Percentiles rank a stretch among this genome's conserved stretches.
Evolutionary conservation across 225 moss, liverwort and hornwort species (phyloP).

Genomic region (Neckera pumila): DNA sequence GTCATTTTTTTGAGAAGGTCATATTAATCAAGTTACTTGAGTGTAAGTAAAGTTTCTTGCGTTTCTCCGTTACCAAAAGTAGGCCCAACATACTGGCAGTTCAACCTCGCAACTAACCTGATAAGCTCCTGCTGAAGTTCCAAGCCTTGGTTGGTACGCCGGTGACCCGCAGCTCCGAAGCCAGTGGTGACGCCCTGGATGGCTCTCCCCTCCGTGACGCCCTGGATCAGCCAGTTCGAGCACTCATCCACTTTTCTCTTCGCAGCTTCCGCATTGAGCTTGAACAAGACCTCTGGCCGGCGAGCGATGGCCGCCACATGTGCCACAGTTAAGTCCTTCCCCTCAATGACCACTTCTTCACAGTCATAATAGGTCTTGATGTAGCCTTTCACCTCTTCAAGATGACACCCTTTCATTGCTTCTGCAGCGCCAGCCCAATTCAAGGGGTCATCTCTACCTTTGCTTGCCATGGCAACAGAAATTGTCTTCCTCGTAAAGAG

Average conservation of each 20-base stretch:
- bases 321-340: slow-evolving; percentile 20
- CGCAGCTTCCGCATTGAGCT: slow-evolving; percentile 11
- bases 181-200: slow-evolving; percentile 40
- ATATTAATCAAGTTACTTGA: not conserved
- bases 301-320: slow-evolving; percentile 36
- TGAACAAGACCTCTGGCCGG: slow-evolving; percentile 11
- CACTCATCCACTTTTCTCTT: slow-evolving; percentile 29
- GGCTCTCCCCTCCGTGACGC: slow-evolving; percentile 12
- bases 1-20: no score
- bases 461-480: not conserved
- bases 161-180: slow-evolving; percentile 23
- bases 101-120: not conserved
- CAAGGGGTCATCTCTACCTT: not conserved
- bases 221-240: slow-evolving; percentile 12
- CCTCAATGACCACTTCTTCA: not conserved
- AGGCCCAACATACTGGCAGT: not conserved
- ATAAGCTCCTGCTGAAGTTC: slow-evolving; percentile 36
- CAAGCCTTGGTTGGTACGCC: slow-evolving; percentile 20
- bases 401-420: slow-evolving; percentile 16
- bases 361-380: slow-evolving; percentile 1
- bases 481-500: not conserved
- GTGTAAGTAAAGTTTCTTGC: not conserved
- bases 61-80: not conserved
- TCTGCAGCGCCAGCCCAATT: slow-evolving; percentile 16
- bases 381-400: slow-evolving; percentile 21